Base-by-base conservation (phyloP, 2,329 filamentous ascomycete species). In the Polychaeton citri region DNA sequence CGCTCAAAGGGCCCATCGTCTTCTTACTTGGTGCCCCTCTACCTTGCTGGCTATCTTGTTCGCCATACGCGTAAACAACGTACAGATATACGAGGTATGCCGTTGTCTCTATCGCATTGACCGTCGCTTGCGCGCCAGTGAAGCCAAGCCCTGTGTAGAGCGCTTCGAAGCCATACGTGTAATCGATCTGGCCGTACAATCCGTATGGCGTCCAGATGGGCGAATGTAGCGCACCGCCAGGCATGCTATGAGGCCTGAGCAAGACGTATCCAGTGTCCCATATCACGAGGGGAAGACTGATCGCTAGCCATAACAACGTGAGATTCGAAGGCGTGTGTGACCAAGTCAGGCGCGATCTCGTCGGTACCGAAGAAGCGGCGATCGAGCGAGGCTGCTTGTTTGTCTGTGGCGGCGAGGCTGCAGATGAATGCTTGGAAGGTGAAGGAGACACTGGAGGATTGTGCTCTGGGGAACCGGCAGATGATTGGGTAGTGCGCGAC, bases 181-280 rank as follows among this genome's bases (percentile, higher is more conserved):
- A 68, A 60, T 94, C 86, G 45, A 93, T 66, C 34, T 68, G 64
- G 38, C 79, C 82, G 62, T 94, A 93, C 2, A 92, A 72, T 51
- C 71, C 74, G 61, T 94, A 94, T 0, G 82, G 84, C 19, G 61
- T 63, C 71, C 74, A 94, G 30, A 93, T 49, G 2, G 81, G 81
- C 47, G 63, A 69, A 62, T 92, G 82, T 35, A 80, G 64, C 32
- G 59, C 61, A 12, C 85, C 85, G 46, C 83, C 82, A 0, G 78
- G 74, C 81, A 94, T 90, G 38, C 76, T 81, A 58, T 79, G 73
- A 19, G 86, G 86, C 15, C 86, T 81, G 36, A 82, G 64, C 32
- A 93, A 65, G 26, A 93, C 75, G 63, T 93, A 94, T 39, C 66
- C 64, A 19, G 72, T 73, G 62, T 94, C 86, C 86, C 86, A 93